These are phyloP conservation scores for Phalaenopsis aphrodite DNA, from an alignment of 106 monocot species.

Conservation along the genomic window DNA sequence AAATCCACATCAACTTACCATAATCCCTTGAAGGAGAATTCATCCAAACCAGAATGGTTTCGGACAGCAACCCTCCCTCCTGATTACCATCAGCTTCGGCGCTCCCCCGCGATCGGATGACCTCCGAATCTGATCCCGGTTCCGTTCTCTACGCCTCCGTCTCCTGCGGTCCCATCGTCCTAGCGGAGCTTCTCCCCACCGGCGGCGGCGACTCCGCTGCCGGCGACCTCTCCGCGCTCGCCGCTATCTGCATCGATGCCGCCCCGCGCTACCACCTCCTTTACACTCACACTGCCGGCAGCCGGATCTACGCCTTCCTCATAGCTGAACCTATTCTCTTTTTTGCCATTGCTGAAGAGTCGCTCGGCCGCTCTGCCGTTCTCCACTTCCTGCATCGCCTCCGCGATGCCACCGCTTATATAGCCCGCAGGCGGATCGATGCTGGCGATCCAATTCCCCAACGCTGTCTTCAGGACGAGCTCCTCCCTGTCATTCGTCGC, in stretches of 20 bases:
- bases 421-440: neutral
- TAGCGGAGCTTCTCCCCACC: conserved; percentile 16
- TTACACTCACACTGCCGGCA: conserved; percentile 20
- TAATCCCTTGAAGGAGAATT: too few relatives aligned
- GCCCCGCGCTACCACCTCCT: conserved; percentile 20
- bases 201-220: neutral
- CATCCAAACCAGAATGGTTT: neutral
- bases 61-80: neutral
- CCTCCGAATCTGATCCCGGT: neutral
- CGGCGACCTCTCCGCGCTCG: conserved; percentile 1
- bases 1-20: neutral
- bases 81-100: neutral
- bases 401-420: neutral
- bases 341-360: conserved; percentile 23
- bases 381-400: conserved; percentile 25
- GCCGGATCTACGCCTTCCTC: conserved; percentile 29
- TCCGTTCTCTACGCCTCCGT: conserved; percentile 18
- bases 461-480: conserved; percentile 15
- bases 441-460: neutral
- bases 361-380: conserved; percentile 3
- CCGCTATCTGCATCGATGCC: conserved; percentile 7
- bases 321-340: conserved; percentile 15
- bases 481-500: conserved; percentile 12
- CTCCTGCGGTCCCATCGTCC: conserved; percentile 14
- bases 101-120: conserved; percentile 9